Conservation (phyloP, 2,329 filamentous ascomycete genomes). For the Lasiodiplodia sp. region DNA sequence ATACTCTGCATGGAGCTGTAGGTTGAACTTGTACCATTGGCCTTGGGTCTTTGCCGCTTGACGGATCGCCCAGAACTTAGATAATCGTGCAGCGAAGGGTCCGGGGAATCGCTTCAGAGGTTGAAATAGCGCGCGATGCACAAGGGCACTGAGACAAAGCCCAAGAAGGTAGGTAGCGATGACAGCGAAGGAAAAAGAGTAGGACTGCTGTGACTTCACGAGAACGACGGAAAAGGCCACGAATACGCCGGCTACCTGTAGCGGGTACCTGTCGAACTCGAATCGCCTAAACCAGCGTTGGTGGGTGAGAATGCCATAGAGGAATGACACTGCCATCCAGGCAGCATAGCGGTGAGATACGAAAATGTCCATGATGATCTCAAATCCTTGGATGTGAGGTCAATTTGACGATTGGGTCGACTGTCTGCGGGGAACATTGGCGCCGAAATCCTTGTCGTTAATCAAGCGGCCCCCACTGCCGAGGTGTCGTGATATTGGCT, state of each 20-base stretch:
- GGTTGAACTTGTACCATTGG: slow-evolving; percentile 9
- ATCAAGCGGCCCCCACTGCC: not conserved
- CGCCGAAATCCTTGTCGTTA: slow-evolving; percentile 4
- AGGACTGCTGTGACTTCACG: not conserved
- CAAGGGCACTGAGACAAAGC: slow-evolving; percentile 1
- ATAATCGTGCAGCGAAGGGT: slow-evolving; percentile 6
- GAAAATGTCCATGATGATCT: not conserved
- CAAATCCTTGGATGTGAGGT: not conserved
- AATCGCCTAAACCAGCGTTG: slow-evolving; percentile 11
- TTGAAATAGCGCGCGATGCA: slow-evolving; percentile 28
- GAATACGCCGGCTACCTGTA: slow-evolving; percentile 2
- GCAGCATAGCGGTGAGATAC: not conserved
- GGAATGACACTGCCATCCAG: not conserved
- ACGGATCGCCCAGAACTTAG: slow-evolving; percentile 24
- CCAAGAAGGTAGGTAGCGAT: not conserved
- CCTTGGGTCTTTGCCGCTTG: not conserved
- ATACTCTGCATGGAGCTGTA: slow-evolving; percentile 15
- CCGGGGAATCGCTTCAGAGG: slow-evolving; percentile 23
- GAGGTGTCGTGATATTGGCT: not conserved
- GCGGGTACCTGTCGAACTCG: slow-evolving; percentile 21
- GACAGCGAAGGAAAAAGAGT: not conserved
- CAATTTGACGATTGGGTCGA: not conserved
- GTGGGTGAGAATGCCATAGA: slow-evolving; percentile 3
- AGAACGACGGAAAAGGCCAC: not conserved
- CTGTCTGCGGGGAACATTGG: slow-evolving; percentile 11